Conservation (phyloP, 805 yeast species). For the Lachancea cidri region DNA sequence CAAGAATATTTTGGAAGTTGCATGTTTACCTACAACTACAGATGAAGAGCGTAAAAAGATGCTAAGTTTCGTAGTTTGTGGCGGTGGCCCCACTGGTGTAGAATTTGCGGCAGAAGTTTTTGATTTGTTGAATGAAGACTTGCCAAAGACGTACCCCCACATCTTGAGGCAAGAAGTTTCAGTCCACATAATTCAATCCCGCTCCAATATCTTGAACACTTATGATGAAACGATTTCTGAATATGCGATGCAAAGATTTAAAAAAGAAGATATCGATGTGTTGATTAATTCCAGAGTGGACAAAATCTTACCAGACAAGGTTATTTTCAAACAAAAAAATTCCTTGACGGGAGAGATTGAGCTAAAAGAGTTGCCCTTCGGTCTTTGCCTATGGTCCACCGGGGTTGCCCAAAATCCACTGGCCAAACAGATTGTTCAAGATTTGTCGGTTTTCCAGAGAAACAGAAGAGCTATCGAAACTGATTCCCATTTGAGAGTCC, state of each 20-base stretch:
- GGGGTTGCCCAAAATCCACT: constrained; percentile 66
- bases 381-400: constrained; percentile 71
- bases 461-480: constrained; percentile 72
- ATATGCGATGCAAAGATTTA: constrained; percentile 59
- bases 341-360: constrained; percentile 37
- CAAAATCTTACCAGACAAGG: constrained; percentile 50
- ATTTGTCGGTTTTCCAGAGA: constrained; percentile 45
- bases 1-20: constrained; percentile 51
- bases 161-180: constrained; percentile 57
- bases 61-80: constrained; percentile 61
- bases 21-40: constrained; percentile 59
- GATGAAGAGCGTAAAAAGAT: constrained; percentile 58
- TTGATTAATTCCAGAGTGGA: constrained; percentile 61
- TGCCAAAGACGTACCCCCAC: constrained; percentile 51
- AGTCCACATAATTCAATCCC: constrained; percentile 64
- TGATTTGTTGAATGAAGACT: constrained; percentile 62
- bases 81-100: constrained; percentile 75
- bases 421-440: constrained; percentile 48
- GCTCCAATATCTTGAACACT: constrained; percentile 62
- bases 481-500: constrained; percentile 63
- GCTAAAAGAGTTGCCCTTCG: constrained; percentile 52
- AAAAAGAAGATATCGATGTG: constrained; percentile 57
- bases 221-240: constrained; percentile 61
- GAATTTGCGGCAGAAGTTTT: constrained; percentile 69
- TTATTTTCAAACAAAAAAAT: constrained; percentile 50